Evolutionary conservation across 805 yeast species (phyloP).

Genomic region (Suhomyces pyralidae): DNA sequence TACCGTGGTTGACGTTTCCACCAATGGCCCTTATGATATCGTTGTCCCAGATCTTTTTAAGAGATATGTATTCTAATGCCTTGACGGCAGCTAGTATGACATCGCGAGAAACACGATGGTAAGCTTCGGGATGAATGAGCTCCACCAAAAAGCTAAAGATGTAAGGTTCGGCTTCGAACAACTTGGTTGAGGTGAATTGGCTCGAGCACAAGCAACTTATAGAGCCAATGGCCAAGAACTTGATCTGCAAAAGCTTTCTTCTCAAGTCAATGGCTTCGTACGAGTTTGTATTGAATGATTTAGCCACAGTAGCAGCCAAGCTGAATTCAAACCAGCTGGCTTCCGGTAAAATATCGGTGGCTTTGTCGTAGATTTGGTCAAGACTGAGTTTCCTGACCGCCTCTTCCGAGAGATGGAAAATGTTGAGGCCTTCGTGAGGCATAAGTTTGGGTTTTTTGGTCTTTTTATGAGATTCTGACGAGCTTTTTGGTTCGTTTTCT

Average conservation of each 20-base stretch:
- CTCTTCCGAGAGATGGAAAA: slow-evolving; percentile 52
- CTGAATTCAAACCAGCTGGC: slow-evolving; percentile 65
- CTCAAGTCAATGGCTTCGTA: slow-evolving; percentile 55
- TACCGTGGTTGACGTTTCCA: slow-evolving; percentile 85
- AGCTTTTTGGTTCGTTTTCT: not conserved
- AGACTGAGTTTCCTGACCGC: slow-evolving; percentile 51
- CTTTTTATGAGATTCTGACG: not conserved
- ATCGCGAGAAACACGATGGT: slow-evolving; percentile 43
- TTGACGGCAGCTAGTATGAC: slow-evolving; percentile 60
- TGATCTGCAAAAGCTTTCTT: slow-evolving; percentile 55
- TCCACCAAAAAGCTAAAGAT: slow-evolving; percentile 68
- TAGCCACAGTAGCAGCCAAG: slow-evolving; percentile 60
- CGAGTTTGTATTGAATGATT: slow-evolving; percentile 62
- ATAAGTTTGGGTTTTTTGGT: not conserved
- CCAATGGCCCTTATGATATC: slow-evolving; percentile 77
- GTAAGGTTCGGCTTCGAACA: slow-evolving; percentile 70
- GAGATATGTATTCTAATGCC: slow-evolving; percentile 66
- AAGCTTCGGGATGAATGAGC: slow-evolving; percentile 63
- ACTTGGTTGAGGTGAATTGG: slow-evolving; percentile 56
- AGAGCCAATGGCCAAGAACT: slow-evolving; percentile 66
- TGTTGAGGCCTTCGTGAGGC: slow-evolving; percentile 46
- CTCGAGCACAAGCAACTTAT: slow-evolving; percentile 55
- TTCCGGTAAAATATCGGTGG: slow-evolving; percentile 53
- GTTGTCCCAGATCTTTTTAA: slow-evolving; percentile 65
- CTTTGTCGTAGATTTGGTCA: slow-evolving; percentile 65